These are phyloP conservation scores for Metschnikowia koreensis DNA, from an alignment of 805 yeast genomes.

Conservation along the genomic window DNA sequence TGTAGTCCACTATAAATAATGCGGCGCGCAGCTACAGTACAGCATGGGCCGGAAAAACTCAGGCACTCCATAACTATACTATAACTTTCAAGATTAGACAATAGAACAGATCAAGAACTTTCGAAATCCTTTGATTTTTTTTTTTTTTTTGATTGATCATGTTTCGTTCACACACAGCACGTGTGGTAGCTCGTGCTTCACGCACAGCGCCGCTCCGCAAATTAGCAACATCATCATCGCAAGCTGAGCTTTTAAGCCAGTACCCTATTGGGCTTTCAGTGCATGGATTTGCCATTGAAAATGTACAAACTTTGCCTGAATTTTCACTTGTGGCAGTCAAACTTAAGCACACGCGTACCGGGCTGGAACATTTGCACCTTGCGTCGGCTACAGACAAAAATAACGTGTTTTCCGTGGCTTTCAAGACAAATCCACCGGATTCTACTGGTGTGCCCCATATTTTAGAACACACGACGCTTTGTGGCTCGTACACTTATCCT, in stretches of 20 bases:
- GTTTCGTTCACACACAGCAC: neutral
- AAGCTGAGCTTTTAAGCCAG: slow-evolving; percentile 23
- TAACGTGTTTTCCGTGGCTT: slow-evolving; percentile 84
- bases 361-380: slow-evolving; percentile 80
- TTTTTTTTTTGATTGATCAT: neutral
- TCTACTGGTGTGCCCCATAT: slow-evolving; percentile 96
- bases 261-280: slow-evolving; percentile 63
- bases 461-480: slow-evolving; percentile 90
- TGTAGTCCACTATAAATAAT: neutral
- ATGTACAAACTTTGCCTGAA: slow-evolving; percentile 74
- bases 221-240: slow-evolving; percentile 9
- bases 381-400: slow-evolving; percentile 76
- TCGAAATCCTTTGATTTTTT: too few relatives aligned
- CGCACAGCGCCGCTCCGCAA: neutral
- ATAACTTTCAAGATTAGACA: neutral
- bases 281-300: slow-evolving; percentile 66
- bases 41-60: neutral
- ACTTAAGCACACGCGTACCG: slow-evolving; percentile 63
- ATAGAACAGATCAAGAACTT: neutral
- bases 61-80: neutral
- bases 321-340: slow-evolving; percentile 77
- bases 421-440: slow-evolving; percentile 93
- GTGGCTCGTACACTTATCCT: slow-evolving; percentile 90
- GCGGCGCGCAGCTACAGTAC: neutral
- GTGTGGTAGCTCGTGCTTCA: neutral